Evolutionary conservation across 2,329 filamentous ascomycete species (phyloP).

Genomic region (Penicillium sp.): DNA sequence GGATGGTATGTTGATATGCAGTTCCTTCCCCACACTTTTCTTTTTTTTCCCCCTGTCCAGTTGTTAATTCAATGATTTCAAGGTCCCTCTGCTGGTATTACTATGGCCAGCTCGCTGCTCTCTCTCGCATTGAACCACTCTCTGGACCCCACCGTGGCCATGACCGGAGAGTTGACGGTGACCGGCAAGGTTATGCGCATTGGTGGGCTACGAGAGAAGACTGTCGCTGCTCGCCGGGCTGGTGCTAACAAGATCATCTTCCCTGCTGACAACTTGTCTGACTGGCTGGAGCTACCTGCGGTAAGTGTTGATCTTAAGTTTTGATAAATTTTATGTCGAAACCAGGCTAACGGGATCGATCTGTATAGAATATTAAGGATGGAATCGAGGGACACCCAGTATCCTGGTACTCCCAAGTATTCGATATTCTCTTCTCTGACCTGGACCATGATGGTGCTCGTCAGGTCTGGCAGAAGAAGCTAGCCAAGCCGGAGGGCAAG

Average conservation of each 20-base stretch:
- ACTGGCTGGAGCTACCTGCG: slow-evolving; percentile 96
- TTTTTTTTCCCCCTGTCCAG: background rate
- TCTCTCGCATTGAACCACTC: slow-evolving; percentile 79
- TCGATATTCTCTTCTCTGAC: slow-evolving; percentile 84
- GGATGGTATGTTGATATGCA: slow-evolving; percentile 68
- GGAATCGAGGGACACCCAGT: slow-evolving; percentile 90
- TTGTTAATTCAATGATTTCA: slow-evolving; percentile 12
- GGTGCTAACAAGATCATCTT: slow-evolving; percentile 94
- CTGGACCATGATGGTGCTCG: slow-evolving; percentile 76
- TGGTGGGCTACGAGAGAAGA: slow-evolving; percentile 94
- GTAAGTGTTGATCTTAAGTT: too few species aligned
- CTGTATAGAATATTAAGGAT: slow-evolving; percentile 88
- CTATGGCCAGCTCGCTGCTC: slow-evolving; percentile 93
- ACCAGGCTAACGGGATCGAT: slow-evolving; percentile 17
- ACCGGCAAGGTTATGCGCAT: slow-evolving; percentile 96
- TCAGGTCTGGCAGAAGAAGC: slow-evolving; percentile 68
- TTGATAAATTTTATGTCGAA: background rate
- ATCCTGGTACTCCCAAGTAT: slow-evolving; percentile 92
- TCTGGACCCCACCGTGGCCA: slow-evolving; percentile 85
- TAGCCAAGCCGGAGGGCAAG: slow-evolving; percentile 55
- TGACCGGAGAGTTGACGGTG: slow-evolving; percentile 96
- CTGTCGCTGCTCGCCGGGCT: slow-evolving; percentile 87
- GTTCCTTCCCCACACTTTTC: background rate
- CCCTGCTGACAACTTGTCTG: slow-evolving; percentile 90
- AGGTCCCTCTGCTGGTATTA: slow-evolving; percentile 87